Evolutionary conservation across 148 eudicot species (phyloP).

Genomic region (Agrostemma githago): DNA sequence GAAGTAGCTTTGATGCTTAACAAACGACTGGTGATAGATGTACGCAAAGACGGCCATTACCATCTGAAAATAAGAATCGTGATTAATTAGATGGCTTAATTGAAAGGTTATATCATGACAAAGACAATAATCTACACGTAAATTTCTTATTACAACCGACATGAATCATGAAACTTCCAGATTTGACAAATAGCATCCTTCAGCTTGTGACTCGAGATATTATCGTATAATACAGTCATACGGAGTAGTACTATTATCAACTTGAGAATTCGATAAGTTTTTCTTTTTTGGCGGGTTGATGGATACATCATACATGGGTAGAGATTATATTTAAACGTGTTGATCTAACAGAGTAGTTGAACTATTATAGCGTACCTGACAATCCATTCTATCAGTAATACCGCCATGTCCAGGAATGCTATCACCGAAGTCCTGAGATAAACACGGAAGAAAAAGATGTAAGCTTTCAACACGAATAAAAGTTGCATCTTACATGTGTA

Average conservation of each 20-base stretch:
- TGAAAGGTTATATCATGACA: not conserved
- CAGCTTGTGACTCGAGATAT: not conserved
- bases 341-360: not conserved
- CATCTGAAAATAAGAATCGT: conserved; percentile 33
- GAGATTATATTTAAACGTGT: not conserved
- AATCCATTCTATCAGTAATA: conserved; percentile 96
- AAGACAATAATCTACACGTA: not conserved
- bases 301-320: not conserved
- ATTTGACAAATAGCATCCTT: too few relatives aligned
- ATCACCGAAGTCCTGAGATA: conserved; percentile 90
- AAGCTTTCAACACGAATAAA: not conserved
- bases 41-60: conserved; percentile 57
- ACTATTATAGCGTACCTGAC: conserved; percentile 57
- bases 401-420: conserved; percentile 99
- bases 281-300: not conserved
- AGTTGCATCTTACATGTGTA: not conserved
- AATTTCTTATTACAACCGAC: not conserved
- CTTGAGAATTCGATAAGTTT: not conserved
- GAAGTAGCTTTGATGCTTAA: conserved; percentile 34
- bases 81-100: not conserved
- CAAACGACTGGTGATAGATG: conserved; percentile 53
- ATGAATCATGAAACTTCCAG: not conserved
- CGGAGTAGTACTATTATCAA: not conserved
- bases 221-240: too few relatives aligned
- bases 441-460: not conserved